phyloP scores from a whole-genome alignment of 2,329 filamentous ascomycete genomes.

The Colletotrichum neosansevieriae region DNA sequence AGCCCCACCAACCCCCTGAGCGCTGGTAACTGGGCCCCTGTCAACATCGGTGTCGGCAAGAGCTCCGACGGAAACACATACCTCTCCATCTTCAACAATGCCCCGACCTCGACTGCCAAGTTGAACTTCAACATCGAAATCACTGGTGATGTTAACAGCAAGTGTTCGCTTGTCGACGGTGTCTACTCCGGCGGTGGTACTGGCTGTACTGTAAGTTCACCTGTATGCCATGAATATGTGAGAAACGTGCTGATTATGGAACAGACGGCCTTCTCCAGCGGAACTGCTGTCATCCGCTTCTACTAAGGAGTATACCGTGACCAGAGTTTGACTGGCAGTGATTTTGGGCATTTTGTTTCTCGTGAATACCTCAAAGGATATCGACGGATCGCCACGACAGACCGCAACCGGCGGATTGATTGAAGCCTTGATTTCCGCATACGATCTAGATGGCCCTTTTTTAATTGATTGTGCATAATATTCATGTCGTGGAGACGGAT shows the following conservation, averaged over 20 bases:
- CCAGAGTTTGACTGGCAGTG: constrained; percentile 43
- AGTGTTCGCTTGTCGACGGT: constrained; percentile 76
- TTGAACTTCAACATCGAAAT: constrained; percentile 87
- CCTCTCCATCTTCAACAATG: constrained; percentile 87
- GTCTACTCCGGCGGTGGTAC: constrained; percentile 68
- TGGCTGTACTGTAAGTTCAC: constrained; percentile 84
- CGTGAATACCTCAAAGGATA: constrained; percentile 42
- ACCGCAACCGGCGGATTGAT: constrained; percentile 19
- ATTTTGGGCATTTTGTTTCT: constrained; percentile 36
- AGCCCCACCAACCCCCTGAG: constrained; percentile 61
- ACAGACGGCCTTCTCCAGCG: constrained; percentile 58
- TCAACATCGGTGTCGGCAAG: constrained; percentile 86
- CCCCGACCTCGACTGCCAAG: constrained; percentile 75
- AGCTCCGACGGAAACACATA: constrained; percentile 74
- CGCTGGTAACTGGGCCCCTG: constrained; percentile 87
- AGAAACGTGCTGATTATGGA: not conserved
- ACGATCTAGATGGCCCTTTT: constrained; percentile 39
- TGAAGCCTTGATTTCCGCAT: constrained; percentile 35
- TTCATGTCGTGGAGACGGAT: constrained; percentile 31
- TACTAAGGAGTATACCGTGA: constrained; percentile 47
- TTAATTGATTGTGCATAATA: constrained; percentile 39
- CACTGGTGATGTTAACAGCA: constrained; percentile 68
- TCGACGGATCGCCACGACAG: constrained; percentile 38
- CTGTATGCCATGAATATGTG: not conserved
- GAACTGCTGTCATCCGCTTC: constrained; percentile 59